These are phyloP conservation scores for Leucosporidium yakuticum DNA, from an alignment of 768 basidiomycete genomes.

Conservation along the genomic window DNA sequence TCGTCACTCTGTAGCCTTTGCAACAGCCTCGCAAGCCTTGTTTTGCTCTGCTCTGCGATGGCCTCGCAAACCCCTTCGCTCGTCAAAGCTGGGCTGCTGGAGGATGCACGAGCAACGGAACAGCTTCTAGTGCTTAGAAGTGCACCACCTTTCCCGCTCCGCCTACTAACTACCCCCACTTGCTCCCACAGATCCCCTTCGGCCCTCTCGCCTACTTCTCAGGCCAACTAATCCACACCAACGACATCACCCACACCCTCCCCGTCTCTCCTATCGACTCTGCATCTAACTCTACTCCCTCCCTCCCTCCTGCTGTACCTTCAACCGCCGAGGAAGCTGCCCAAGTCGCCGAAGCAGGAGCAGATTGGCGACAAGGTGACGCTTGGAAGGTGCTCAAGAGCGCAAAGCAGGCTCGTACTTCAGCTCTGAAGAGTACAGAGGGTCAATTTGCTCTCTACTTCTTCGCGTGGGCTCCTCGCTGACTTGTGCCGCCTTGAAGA, in stretches of 20 bases:
- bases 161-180: not conserved
- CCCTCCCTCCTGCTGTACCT: not conserved
- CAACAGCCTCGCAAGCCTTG: no score
- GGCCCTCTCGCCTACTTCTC: slow-evolving; percentile 33
- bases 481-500: not conserved
- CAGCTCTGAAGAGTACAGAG: no score
- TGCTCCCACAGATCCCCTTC: slow-evolving; percentile 22
- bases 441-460: no score
- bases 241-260: slow-evolving; percentile 26
- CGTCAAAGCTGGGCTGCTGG: no score
- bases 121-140: no score
- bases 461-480: not conserved
- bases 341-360: not conserved
- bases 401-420: slow-evolving; percentile 23
- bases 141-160: no score
- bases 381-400: slow-evolving; percentile 9
- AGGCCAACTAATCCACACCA: slow-evolving; percentile 34
- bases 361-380: slow-evolving; percentile 26
- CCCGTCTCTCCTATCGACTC: not conserved
- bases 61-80: no score
- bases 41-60: no score
- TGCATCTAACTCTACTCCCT: not conserved
- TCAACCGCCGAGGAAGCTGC: not conserved
- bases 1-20: no score
- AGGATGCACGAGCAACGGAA: no score